Conservation (phyloP, 2,329 filamentous ascomycete genomes). For the Paecilomyces fulvus region DNA sequence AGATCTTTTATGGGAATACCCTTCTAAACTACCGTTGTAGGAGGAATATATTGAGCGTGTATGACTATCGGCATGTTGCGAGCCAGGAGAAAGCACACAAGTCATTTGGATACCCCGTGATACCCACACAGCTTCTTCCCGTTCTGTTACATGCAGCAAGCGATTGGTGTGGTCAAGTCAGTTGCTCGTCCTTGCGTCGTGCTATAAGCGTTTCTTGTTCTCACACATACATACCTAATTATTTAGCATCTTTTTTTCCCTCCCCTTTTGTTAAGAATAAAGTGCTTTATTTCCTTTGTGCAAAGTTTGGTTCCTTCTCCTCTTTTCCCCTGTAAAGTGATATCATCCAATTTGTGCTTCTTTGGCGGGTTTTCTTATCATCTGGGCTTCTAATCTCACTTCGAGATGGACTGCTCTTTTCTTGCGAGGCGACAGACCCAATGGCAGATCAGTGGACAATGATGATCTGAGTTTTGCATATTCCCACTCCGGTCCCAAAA, state of each 20-base stretch:
- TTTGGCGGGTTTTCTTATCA: background rate
- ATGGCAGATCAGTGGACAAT: background rate
- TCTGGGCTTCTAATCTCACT: background rate
- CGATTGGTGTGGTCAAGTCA: constrained; percentile 14
- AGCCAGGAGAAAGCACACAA: constrained; percentile 22
- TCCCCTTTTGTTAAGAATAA: background rate
- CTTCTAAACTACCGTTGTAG: constrained; percentile 7
- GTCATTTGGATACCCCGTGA: constrained; percentile 32
- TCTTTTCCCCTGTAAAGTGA: constrained; percentile 3
- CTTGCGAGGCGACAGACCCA: background rate
- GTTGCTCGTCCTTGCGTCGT: constrained; percentile 18
- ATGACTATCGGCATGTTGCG: constrained; percentile 12
- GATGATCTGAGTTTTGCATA: background rate
- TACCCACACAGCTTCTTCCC: constrained; percentile 28
- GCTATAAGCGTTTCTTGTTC: constrained; percentile 18
- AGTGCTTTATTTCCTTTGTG: constrained; percentile 7
- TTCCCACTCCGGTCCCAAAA: background rate
- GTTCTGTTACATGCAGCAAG: constrained; percentile 26
- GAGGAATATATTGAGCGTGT: constrained; percentile 4
- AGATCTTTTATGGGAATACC: background rate
- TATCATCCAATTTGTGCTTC: background rate
- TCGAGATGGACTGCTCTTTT: background rate
- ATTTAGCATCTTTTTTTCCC: constrained; percentile 23
- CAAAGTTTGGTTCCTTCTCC: constrained; percentile 9
- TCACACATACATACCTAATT: constrained; percentile 20